Evolutionary conservation across 768 basidiomycete genomes (phyloP).

Genomic region (Pleurotus citrinopileatus): DNA sequence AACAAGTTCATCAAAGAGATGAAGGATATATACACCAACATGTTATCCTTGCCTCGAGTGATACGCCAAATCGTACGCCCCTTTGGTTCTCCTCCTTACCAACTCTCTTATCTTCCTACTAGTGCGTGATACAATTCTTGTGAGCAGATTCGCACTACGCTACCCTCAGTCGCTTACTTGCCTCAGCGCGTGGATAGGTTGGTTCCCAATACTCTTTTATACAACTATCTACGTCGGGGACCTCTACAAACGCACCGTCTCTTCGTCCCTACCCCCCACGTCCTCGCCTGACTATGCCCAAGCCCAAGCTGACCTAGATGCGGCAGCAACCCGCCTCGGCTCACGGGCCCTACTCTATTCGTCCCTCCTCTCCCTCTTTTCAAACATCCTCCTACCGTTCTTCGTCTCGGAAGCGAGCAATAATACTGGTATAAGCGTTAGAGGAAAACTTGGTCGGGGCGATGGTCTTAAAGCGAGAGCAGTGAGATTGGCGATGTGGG

Average conservation of each 20-base stretch:
- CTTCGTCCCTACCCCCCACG: slow-evolving; percentile 22
- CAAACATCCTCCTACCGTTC: slow-evolving; percentile 70
- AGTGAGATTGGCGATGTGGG: slow-evolving; percentile 20
- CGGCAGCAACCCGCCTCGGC: slow-evolving; percentile 79
- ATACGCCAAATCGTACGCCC: slow-evolving; percentile 78
- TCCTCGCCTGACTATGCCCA: slow-evolving; percentile 18
- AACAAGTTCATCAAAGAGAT: slow-evolving; percentile 43
- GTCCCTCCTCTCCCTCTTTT: slow-evolving; percentile 61
- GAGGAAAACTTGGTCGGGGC: slow-evolving; percentile 11
- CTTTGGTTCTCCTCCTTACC: not conserved
- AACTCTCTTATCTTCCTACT: not conserved
- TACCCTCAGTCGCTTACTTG: not conserved
- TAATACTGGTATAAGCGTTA: not conserved
- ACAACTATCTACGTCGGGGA: slow-evolving; percentile 87
- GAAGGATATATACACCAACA: slow-evolving; percentile 68
- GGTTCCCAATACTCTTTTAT: slow-evolving; percentile 94
- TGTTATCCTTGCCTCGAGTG: slow-evolving; percentile 62
- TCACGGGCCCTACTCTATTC: slow-evolving; percentile 81
- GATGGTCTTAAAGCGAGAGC: not conserved
- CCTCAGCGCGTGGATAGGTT: slow-evolving; percentile 75
- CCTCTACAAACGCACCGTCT: slow-evolving; percentile 58
- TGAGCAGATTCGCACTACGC: slow-evolving; percentile 30
- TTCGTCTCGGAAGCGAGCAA: slow-evolving; percentile 41
- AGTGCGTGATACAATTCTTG: slow-evolving; percentile 85
- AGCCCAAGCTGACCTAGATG: slow-evolving; percentile 39